Evolutionary conservation across 2,329 filamentous ascomycete genomes (phyloP), one percentile per base, ranked within the genome.

Genomic region (Knoxdaviesia capensis): DNA sequence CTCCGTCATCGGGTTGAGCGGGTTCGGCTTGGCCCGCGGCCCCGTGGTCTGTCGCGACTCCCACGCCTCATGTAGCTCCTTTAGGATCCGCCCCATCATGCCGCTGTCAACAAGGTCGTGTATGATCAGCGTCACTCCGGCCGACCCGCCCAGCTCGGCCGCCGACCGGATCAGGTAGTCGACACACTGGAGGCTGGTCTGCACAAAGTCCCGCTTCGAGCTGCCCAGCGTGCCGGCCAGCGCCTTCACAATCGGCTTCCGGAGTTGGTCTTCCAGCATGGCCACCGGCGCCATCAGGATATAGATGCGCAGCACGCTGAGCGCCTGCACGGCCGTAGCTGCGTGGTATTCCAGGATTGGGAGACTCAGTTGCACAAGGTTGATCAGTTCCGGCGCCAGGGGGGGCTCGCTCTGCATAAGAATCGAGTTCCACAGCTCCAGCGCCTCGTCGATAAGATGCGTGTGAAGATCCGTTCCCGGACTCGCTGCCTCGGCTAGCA

Each of bases 371-470:
- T 72, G 68, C 3, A 74, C 67, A 34, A 88, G 64, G 4, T 65
- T 62, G 4, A 80, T 56, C n/a, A 87, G 60, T 9, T 76, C 73
- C 0, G 66, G 59, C 1, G 74, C 67, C 3, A 77, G 60, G 1
- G 80, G 76, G 8, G 72, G 60, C 6, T 69, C 66, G 44, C 76
- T 77, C 51, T 84, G 74, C 47, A 66, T 65, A 34, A 87, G 58
- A 7, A 94, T 74, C 2, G 80, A 74, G 33, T 71, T 69, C 88
- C 88, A 96, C 3, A 98, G 70, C 43, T 94, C 87, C 9, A 96
- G 65, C 0, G 85, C 83, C 55, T 98, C 90, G 47, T 96, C 90
- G 8, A 94, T 74, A 7, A 98, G 71, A 52, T 93, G 90, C 2
- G 87, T 62, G 49, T 83, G 75, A 36, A 81, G 67, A 35, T 81